Percentiles rank a stretch among this genome's conserved stretches.
phyloP scores from a whole-genome alignment of 371 early-diverging fungal genomes.

The Coemansia sp. region DNA sequence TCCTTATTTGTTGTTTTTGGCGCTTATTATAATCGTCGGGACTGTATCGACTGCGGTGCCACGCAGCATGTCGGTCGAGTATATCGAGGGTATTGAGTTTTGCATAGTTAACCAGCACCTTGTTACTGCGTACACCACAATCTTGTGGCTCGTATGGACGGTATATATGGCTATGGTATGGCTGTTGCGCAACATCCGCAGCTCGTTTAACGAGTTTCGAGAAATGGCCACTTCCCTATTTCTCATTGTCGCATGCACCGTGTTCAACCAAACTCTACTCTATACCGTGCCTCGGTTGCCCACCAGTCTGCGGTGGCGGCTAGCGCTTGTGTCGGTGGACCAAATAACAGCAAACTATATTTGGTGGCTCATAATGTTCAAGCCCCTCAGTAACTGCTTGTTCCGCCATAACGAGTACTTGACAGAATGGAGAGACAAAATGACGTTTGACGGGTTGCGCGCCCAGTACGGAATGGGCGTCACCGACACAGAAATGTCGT shows the following conservation, averaged over 20 bases:
- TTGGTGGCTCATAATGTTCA: slow-evolving; percentile 48
- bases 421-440: slow-evolving; percentile 40
- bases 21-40: slow-evolving; percentile 17
- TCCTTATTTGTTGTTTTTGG: slow-evolving; percentile 30
- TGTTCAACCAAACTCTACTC: slow-evolving; percentile 34
- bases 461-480: slow-evolving; percentile 38
- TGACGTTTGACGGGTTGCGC: slow-evolving; percentile 36
- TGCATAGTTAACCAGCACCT: slow-evolving; percentile 39
- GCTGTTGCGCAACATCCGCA: slow-evolving; percentile 48
- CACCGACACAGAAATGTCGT: slow-evolving; percentile 25
- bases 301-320: slow-evolving; percentile 28
- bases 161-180: slow-evolving; percentile 42
- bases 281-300: slow-evolving; percentile 29
- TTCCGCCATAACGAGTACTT: slow-evolving; percentile 37
- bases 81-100: slow-evolving; percentile 32
- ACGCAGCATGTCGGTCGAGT: slow-evolving; percentile 23
- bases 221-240: slow-evolving; percentile 40
- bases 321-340: slow-evolving; percentile 30
- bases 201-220: slow-evolving; percentile 49
- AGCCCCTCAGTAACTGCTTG: slow-evolving; percentile 37
- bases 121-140: slow-evolving; percentile 26
- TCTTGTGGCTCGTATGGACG: slow-evolving; percentile 37
- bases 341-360: slow-evolving; percentile 41
- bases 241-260: slow-evolving; percentile 29
- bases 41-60: slow-evolving; percentile 28